A percentile compares a stretch with the other conserved stretches of the same genome.
phyloP scores from a whole-genome alignment of 768 basidiomycete genomes.

The Tulasnella calospora region DNA sequence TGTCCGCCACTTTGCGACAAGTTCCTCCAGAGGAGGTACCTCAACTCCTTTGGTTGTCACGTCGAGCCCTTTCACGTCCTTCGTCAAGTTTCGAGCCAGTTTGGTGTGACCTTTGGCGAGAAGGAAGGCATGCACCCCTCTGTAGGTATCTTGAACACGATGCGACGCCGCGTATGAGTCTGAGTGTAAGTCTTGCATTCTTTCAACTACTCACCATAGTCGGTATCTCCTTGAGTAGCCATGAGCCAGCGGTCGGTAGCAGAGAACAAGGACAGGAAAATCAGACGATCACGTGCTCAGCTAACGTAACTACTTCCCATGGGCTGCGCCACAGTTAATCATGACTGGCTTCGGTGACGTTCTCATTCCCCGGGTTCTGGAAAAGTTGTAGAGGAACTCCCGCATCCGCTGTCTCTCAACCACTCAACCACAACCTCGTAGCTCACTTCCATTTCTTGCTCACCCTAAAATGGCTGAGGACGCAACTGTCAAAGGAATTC shows the following conservation, averaged over 20 bases:
- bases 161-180: not conserved
- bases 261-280: not conserved
- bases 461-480: slow-evolving; percentile 17
- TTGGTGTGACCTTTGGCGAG: slow-evolving; percentile 59
- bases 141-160: slow-evolving; percentile 57
- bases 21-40: not conserved
- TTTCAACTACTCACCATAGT: not conserved
- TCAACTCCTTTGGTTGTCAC: not conserved
- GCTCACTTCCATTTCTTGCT: not conserved
- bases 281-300: not conserved
- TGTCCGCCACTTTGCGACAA: slow-evolving; percentile 46
- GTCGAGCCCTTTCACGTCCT: slow-evolving; percentile 60
- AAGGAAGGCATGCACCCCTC: slow-evolving; percentile 70
- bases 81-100: slow-evolving; percentile 68
- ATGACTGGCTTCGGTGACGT: not conserved
- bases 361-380: not conserved
- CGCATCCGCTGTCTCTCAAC: not conserved
- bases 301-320: not conserved
- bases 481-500: slow-evolving; percentile 72
- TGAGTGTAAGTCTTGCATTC: not conserved
- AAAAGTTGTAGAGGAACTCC: not conserved
- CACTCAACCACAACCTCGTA: not conserved
- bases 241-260: not conserved
- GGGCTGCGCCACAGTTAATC: not conserved
- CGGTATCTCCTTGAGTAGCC: not conserved